Percentiles rank a stretch among this genome's conserved stretches.
Evolutionary conservation across 306 rosid species (phyloP).

Genomic region (Hylodesmum podocarpum): DNA sequence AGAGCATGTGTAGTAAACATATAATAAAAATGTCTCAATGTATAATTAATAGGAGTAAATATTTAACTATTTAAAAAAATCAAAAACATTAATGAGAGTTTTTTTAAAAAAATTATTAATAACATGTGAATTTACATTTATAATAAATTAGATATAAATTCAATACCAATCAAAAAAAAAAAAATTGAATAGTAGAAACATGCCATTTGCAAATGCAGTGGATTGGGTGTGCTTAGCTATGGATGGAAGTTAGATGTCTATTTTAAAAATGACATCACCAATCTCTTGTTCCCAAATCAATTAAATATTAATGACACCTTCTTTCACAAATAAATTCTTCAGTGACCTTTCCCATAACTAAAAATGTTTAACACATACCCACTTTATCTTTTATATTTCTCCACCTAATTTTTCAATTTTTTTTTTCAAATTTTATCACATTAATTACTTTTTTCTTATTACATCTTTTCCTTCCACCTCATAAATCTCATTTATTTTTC

Average conservation of each 20-base stretch:
- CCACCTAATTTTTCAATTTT: too few relatives aligned
- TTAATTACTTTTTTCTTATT: too few relatives aligned
- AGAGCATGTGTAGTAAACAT: not conserved
- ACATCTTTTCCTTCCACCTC: not conserved
- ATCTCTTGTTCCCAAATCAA: not conserved
- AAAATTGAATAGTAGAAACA: not conserved
- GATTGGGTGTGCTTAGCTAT: not conserved
- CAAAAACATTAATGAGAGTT: not conserved
- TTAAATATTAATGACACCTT: not conserved
- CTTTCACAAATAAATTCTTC: not conserved
- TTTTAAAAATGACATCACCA: not conserved
- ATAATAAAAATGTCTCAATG: not conserved
- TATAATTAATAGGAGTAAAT: not conserved
- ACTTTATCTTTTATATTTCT: not conserved
- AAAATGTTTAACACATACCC: not conserved
- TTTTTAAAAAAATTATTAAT: not conserved
- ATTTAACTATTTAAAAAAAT: not conserved
- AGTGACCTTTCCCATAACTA: not conserved
- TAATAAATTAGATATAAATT: not conserved
- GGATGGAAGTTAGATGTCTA: not conserved
- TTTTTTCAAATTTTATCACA: too few relatives aligned
- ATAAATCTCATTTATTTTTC: too few relatives aligned
- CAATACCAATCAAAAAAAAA: not conserved
- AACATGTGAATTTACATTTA: not conserved
- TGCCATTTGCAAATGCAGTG: constrained; percentile 11